Evolutionary conservation across 2,329 filamentous ascomycete species (phyloP).

Genomic region (Monosporascus sp.): DNA sequence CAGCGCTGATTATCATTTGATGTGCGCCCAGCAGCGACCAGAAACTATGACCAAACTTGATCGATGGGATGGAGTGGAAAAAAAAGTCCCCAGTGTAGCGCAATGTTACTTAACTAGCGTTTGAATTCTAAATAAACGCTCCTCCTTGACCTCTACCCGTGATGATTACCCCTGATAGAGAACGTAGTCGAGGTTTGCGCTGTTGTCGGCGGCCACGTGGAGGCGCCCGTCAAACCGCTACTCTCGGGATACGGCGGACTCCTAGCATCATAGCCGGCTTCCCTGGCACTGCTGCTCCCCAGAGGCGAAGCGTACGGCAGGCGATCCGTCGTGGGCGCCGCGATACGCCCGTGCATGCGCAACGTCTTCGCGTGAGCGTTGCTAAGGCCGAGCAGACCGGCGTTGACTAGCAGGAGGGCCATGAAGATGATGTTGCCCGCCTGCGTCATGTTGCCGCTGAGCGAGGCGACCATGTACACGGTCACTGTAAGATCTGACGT

Average conservation of each 20-base stretch:
- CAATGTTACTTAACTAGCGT: no score
- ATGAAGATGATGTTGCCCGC: conserved; percentile 47
- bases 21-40: no score
- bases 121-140: neutral
- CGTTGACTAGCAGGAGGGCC: conserved; percentile 45
- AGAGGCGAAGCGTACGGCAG: conserved; percentile 6
- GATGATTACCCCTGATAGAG: neutral
- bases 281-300: neutral
- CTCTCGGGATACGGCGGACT: conserved; percentile 5
- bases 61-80: no score
- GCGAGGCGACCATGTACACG: conserved; percentile 51
- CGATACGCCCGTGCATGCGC: conserved; percentile 45
- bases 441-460: conserved; percentile 51
- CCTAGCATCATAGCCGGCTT: neutral
- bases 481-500: conserved; percentile 28
- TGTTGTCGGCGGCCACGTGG: neutral
- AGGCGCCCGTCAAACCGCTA: neutral
- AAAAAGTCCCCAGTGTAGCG: no score
- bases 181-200: neutral
- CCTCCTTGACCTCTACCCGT: neutral
- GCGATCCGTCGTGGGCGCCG: conserved; percentile 27
- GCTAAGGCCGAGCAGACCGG: conserved; percentile 47
- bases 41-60: no score
- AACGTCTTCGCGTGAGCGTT: conserved; percentile 45
- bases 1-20: no score